Percentiles rank a stretch among this genome's conserved stretches.
Evolutionary conservation across 2,329 filamentous ascomycete genomes (phyloP).

Genomic region (Neurospora sp.): DNA sequence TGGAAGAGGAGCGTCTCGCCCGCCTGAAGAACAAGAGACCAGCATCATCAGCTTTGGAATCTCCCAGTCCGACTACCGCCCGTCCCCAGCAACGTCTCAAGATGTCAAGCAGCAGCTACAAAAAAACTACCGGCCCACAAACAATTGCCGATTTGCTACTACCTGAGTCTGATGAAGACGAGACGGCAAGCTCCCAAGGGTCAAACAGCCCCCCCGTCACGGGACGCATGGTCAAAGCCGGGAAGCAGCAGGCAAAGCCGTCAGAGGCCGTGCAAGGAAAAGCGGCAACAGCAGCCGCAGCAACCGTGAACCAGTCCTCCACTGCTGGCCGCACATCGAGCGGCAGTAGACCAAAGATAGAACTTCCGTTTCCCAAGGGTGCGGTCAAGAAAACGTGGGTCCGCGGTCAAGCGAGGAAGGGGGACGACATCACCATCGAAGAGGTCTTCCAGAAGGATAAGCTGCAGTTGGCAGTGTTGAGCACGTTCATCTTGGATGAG

Average conservation of each 20-base stretch:
- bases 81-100: constrained; percentile 10
- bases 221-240: not conserved
- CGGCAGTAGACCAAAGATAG: not conserved
- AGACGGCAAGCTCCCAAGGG: not conserved
- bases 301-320: not conserved
- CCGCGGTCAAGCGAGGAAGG: constrained; percentile 46
- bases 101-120: not conserved
- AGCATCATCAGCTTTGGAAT: not conserved
- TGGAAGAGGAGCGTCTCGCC: constrained; percentile 76
- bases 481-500: constrained; percentile 78
- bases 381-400: constrained; percentile 76
- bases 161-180: not conserved
- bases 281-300: not conserved
- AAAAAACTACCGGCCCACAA: not conserved
- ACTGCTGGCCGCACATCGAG: not conserved
- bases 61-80: not conserved
- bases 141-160: not conserved
- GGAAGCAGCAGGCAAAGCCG: not conserved
- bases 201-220: not conserved
- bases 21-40: constrained; percentile 48
- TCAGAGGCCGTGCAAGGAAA: not conserved
- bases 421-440: constrained; percentile 75
- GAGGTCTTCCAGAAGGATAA: constrained; percentile 68
- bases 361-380: constrained; percentile 43
- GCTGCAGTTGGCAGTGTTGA: constrained; percentile 69